Conservation (phyloP, 768 basidiomycete genomes). For the Suillus weaverae region DNA sequence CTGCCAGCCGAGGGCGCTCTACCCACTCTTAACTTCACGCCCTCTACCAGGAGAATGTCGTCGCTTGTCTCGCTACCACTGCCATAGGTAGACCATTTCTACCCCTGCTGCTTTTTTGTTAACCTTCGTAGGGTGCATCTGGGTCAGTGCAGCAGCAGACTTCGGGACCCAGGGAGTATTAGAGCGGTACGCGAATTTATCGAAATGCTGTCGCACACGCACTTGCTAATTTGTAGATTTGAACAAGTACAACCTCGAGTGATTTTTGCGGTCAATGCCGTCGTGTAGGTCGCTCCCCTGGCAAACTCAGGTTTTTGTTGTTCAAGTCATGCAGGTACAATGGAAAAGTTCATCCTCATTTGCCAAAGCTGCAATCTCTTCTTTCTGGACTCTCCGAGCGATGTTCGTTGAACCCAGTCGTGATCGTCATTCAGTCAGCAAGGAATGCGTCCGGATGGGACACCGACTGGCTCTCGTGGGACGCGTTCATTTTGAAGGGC, state of each 20-base stretch:
- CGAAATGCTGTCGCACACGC: constrained; percentile 6
- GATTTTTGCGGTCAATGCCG: constrained; percentile 71
- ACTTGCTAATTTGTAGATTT: constrained; percentile 42
- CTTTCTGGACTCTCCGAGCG: constrained; percentile 49
- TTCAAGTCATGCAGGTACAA: constrained; percentile 54
- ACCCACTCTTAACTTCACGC: constrained; percentile 8
- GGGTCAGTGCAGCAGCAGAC: constrained; percentile 81
- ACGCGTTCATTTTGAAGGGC: constrained; percentile 51
- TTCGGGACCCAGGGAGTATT: constrained; percentile 78
- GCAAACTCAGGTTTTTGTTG: neutral
- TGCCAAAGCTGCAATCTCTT: constrained; percentile 61
- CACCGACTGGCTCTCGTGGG: constrained; percentile 51
- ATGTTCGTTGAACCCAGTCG: constrained; percentile 40
- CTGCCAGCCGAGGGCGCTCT: constrained; percentile 12
- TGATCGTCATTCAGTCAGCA: constrained; percentile 57
- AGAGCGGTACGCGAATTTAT: constrained; percentile 52
- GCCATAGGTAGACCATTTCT: constrained; percentile 48
- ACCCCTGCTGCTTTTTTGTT: neutral
- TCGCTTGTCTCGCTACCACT: constrained; percentile 63
- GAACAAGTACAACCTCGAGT: constrained; percentile 77
- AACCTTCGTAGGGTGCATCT: constrained; percentile 54
- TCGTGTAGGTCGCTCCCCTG: constrained; percentile 49
- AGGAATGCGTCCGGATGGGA: constrained; percentile 32
- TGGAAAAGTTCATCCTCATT: constrained; percentile 64
- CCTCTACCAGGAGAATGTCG: constrained; percentile 59